Evolutionary conservation across 225 moss, liverwort and hornwort genomes (phyloP).

Genomic region (Marchantia polymorpha): DNA sequence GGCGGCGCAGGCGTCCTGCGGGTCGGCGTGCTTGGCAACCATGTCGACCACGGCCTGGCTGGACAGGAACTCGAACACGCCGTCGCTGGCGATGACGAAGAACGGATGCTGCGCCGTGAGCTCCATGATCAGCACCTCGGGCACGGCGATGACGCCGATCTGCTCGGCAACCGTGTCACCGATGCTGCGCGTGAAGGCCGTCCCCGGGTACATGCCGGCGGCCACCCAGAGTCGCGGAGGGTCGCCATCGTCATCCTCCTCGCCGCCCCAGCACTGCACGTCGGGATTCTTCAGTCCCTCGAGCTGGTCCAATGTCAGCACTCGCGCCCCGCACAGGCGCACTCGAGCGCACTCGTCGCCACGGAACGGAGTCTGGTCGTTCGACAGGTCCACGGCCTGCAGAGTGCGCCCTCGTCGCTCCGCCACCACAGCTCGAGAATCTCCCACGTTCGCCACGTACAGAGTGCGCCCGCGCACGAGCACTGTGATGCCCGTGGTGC

Average conservation of each 20-base stretch:
- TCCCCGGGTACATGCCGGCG: slow-evolving; percentile 92
- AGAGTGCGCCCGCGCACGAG: slow-evolving; percentile 81
- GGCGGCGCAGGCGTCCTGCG: slow-evolving; percentile 90
- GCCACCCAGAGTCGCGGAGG: slow-evolving; percentile 91
- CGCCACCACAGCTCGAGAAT: slow-evolving; percentile 80
- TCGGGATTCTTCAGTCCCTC: slow-evolving; percentile 93
- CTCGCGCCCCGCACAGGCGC: slow-evolving; percentile 66
- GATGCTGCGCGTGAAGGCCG: slow-evolving; percentile 89
- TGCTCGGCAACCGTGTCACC: slow-evolving; percentile 93
- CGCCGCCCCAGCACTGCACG: slow-evolving; percentile 89
- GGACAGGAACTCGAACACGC: slow-evolving; percentile 89
- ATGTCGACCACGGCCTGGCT: slow-evolving; percentile 95
- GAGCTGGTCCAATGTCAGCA: slow-evolving; percentile 88
- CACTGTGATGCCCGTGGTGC: slow-evolving; percentile 86
- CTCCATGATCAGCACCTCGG: slow-evolving; percentile 86
- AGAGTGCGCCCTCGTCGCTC: slow-evolving; percentile 71
- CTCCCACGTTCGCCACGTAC: slow-evolving; percentile 92
- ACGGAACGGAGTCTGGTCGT: slow-evolving; percentile 92
- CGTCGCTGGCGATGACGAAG: slow-evolving; percentile 92
- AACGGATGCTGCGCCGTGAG: slow-evolving; percentile 68
- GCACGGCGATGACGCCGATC: slow-evolving; percentile 91
- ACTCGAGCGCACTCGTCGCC: slow-evolving; percentile 79
- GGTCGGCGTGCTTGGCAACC: slow-evolving; percentile 78
- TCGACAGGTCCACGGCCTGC: slow-evolving; percentile 72
- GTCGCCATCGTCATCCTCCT: slow-evolving; percentile 94